Evolutionary conservation across 2,329 filamentous ascomycete species (phyloP).

Genomic region (Plectosphaerella sp.): DNA sequence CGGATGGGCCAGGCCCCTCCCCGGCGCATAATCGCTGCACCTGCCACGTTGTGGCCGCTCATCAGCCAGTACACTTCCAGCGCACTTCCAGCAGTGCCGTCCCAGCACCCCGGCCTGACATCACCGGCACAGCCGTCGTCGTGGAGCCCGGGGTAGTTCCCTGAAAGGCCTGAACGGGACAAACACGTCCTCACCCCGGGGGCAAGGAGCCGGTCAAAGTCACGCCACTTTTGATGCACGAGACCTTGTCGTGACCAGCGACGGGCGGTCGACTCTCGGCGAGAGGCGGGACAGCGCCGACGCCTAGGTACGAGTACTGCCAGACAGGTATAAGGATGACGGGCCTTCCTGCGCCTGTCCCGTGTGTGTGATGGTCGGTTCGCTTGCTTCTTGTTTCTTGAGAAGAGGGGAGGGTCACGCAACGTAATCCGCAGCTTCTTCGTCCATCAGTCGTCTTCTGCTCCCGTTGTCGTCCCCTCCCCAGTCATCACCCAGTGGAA

Average conservation of each 20-base stretch:
- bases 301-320: background rate
- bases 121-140: no score
- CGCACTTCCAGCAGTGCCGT: no score
- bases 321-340: background rate
- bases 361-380: no score
- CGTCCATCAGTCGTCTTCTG: background rate
- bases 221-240: conserved; percentile 1
- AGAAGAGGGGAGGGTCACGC: background rate
- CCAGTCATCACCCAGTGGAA: background rate
- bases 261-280: background rate
- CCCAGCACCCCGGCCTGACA: no score
- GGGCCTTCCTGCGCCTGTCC: background rate
- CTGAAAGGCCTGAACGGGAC: no score
- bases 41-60: no score
- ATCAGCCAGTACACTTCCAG: no score
- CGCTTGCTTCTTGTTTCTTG: no score
- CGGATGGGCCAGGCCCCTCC: no score
- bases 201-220: background rate
- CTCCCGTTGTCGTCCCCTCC: background rate
- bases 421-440: background rate
- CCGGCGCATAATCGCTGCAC: no score
- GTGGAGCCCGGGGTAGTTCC: no score
- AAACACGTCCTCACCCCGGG: background rate
- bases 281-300: background rate
- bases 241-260: background rate